Evolutionary conservation across 2,329 filamentous ascomycete genomes (phyloP), one percentile per base, ranked within the genome.

Genomic region (Diaporthe eres): DNA sequence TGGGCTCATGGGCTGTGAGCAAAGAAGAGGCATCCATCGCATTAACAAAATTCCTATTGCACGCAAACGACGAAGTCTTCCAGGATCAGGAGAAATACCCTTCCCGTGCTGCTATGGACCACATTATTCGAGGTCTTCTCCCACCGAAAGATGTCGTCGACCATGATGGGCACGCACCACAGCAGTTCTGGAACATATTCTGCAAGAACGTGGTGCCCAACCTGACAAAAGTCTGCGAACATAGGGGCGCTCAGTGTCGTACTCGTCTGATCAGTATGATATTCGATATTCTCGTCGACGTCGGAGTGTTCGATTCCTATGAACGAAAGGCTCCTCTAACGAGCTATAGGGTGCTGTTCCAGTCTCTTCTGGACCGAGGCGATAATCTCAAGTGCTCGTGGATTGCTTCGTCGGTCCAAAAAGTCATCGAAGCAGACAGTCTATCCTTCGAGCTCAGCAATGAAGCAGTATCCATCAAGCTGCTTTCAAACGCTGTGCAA

Each of bases 361-460:
- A 17, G 15, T n/a, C 57, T 5, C 34, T 60, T 4, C 3, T 60
- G 10, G 5, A 17, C 3, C 34, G 34, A 9, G n/a, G 47, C 2
- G 6, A n/a, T 3, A 2, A 39, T n/a, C 1, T 39, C 10, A 15
- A 3, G 4, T 60, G 57, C 34, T 60, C 22, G 9, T 61, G 34
- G 58, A 28, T 61, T 17, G 0, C 34, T 28, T 1, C 58, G 1
- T 28, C 22, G 1, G 34, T 61, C 22, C 4, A 10, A 0, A 8
- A 2, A 0, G 58, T 42, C 0, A 15, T 60, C 6, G 6, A 25
- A 9, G 34, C 22, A 25, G 1, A 15, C 57, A 60, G 2, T n/a
- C 34, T 39, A 7, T 39, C 34, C 0, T 3, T 2, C 8, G 10
- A 15, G 2, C 10, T 25, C 2, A 4, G 22, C 10, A 17, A 39